Conservation (phyloP, 768 basidiomycete genomes). For the Phylloporus sp. region DNA sequence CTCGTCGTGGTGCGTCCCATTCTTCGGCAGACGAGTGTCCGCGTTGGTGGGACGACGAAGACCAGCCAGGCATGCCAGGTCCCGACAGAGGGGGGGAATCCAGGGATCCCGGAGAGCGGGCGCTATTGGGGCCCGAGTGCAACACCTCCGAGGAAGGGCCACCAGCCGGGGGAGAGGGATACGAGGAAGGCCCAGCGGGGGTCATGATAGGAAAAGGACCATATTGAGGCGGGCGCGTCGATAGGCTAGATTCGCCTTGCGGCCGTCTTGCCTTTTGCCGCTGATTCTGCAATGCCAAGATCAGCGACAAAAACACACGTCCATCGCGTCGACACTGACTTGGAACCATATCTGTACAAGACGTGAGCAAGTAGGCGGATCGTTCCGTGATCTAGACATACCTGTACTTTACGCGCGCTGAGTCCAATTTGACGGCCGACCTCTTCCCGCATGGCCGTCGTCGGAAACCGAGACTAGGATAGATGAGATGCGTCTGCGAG, state of each 20-base stretch:
- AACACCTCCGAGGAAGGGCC: constrained; percentile 9
- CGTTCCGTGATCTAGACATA: constrained; percentile 33
- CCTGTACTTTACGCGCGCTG: constrained; percentile 88
- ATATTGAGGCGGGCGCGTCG: constrained; percentile 55
- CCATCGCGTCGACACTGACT: constrained; percentile 35
- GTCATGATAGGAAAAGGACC: constrained; percentile 52
- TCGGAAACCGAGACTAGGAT: constrained; percentile 78
- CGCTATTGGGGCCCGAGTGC: constrained; percentile 10
- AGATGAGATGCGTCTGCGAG: background rate
- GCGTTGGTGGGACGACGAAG: constrained; percentile 11
- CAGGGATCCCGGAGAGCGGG: constrained; percentile 23
- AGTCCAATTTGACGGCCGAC: constrained; percentile 84
- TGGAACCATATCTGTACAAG: constrained; percentile 79
- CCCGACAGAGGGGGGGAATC: constrained; percentile 45
- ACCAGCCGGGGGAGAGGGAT: constrained; percentile 6
- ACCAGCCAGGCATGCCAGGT: constrained; percentile 49
- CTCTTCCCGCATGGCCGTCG: constrained; percentile 82
- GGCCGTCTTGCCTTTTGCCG: constrained; percentile 83
- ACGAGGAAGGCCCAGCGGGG: constrained; percentile 26
- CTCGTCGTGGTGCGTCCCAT: constrained; percentile 13
- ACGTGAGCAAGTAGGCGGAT: constrained; percentile 9
- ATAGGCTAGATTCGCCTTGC: constrained; percentile 51
- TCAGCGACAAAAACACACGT: constrained; percentile 7
- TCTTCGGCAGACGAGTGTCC: constrained; percentile 16
- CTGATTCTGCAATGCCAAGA: constrained; percentile 57